Evolutionary conservation across 371 early-diverging fungal genomes (phyloP).

Genomic region (Parasitella parasitica): DNA sequence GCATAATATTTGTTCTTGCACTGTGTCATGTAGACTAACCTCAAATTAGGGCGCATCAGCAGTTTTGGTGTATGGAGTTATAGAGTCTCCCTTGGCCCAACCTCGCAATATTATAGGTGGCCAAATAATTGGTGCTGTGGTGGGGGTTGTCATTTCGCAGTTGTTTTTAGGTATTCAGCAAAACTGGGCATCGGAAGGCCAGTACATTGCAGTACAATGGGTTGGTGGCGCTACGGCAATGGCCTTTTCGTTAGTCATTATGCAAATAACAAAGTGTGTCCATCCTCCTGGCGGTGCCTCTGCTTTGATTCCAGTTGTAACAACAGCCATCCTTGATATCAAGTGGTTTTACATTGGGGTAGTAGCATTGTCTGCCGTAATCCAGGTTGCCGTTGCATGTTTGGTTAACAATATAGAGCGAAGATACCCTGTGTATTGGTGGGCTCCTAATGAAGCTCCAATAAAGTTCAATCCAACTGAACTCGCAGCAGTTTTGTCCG

Average conservation of each 20-base stretch:
- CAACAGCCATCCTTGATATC: conserved; percentile 39
- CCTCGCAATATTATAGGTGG: conserved; percentile 69
- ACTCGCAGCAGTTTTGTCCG: conserved; percentile 3
- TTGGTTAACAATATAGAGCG: conserved; percentile 69
- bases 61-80: conserved; percentile 69
- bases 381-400: conserved; percentile 63
- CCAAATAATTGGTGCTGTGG: conserved; percentile 60
- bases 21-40: neutral
- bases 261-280: conserved; percentile 70
- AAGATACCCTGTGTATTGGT: conserved; percentile 72
- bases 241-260: conserved; percentile 59
- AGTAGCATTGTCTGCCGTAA: conserved; percentile 47
- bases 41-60: conserved; percentile 59
- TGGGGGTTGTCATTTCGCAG: conserved; percentile 63
- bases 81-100: conserved; percentile 74
- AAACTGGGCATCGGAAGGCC: conserved; percentile 24
- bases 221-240: conserved; percentile 69
- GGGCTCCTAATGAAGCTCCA: conserved; percentile 32
- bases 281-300: conserved; percentile 81
- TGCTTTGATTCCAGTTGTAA: conserved; percentile 61
- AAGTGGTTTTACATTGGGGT: conserved; percentile 66
- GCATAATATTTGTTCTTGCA: neutral
- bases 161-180: conserved; percentile 51
- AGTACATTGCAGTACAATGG: conserved; percentile 55
- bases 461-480: conserved; percentile 7